Conservation (phyloP, 192 early-diverging fungal genomes). For the Coemansia biformis region DNA sequence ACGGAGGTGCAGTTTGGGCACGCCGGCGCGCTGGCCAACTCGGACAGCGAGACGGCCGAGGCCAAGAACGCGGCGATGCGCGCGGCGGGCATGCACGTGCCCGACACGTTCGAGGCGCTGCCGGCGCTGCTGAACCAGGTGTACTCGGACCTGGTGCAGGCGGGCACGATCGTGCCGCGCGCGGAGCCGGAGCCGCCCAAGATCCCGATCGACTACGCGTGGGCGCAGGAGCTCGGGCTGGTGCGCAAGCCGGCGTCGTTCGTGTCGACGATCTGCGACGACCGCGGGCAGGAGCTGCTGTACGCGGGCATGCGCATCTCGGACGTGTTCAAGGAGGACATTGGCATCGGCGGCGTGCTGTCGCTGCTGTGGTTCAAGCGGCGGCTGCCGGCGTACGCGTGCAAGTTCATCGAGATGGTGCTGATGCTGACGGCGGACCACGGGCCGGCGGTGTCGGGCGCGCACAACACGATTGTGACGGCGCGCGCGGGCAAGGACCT, state of each 20-base stretch:
- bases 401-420: constrained; percentile 99
- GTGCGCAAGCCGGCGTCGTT: constrained; percentile 98
- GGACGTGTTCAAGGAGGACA: constrained; percentile 97
- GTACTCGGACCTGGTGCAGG: constrained; percentile 70
- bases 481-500: constrained; percentile 97
- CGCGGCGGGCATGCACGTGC: constrained; percentile 83
- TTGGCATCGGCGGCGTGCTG: constrained; percentile 96
- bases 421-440: constrained; percentile 99
- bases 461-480: constrained; percentile 84
- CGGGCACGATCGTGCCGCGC: constrained; percentile 62
- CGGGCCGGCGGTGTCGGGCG: constrained; percentile 95
- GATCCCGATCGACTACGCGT: constrained; percentile 98
- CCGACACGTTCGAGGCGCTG: constrained; percentile 93
- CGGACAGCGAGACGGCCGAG: constrained; percentile 91
- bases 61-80: constrained; percentile 90
- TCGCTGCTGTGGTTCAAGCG: constrained; percentile 98
- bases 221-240: constrained; percentile 97
- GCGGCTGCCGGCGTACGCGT: constrained; percentile 87
- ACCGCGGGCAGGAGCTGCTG: constrained; percentile 97
- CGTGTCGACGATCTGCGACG: constrained; percentile 98
- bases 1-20: constrained; percentile 99
- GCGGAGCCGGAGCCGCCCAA: constrained; percentile 92
- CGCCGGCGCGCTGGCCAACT: constrained; percentile 94
- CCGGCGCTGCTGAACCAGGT: constrained; percentile 73
- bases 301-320: constrained; percentile 99